Conservation (phyloP, 148 eudicot genomes). For the Linanthus parryae region DNA sequence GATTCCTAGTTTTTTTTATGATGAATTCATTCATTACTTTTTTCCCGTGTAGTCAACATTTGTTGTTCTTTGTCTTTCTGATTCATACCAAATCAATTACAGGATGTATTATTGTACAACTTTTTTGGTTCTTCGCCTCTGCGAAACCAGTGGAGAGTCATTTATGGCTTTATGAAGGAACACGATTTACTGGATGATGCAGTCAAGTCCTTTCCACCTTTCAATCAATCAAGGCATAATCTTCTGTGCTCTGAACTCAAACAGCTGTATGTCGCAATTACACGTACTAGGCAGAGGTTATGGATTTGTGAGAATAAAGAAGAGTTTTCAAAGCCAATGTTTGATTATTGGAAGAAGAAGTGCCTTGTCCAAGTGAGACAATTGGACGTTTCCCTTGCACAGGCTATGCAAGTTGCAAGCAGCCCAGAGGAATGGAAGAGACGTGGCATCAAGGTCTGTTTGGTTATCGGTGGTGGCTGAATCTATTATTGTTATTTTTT, state of each 20-base stretch:
- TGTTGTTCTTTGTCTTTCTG: not conserved
- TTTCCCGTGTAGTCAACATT: not conserved
- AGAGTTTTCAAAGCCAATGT: constrained; percentile 59
- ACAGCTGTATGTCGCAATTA: constrained; percentile 77
- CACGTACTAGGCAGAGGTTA: constrained; percentile 77
- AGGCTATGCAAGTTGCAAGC: constrained; percentile 76
- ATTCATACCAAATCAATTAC: not conserved
- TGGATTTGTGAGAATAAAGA: constrained; percentile 76
- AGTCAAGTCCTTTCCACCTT: constrained; percentile 28
- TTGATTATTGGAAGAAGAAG: constrained; percentile 67
- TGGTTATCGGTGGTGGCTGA: too few relatives aligned
- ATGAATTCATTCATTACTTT: not conserved
- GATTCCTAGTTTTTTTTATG: too few relatives aligned
- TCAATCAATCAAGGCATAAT: constrained; percentile 39
- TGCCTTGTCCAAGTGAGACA: constrained; percentile 54
- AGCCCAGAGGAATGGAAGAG: constrained; percentile 71
- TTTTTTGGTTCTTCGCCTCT: constrained; percentile 68
- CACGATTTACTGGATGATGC: constrained; percentile 32
- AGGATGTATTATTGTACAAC: constrained; percentile 71
- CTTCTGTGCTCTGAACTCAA: constrained; percentile 70
- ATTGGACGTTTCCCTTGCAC: constrained; percentile 62
- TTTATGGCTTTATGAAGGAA: constrained; percentile 48
- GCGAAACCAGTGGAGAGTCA: constrained; percentile 53
- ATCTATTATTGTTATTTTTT: too few relatives aligned
- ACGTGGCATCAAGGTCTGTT: constrained; percentile 56